Evolutionary conservation across 169 alveolate genomes (phyloP).

Genomic region (Sarcocystis neurona): DNA sequence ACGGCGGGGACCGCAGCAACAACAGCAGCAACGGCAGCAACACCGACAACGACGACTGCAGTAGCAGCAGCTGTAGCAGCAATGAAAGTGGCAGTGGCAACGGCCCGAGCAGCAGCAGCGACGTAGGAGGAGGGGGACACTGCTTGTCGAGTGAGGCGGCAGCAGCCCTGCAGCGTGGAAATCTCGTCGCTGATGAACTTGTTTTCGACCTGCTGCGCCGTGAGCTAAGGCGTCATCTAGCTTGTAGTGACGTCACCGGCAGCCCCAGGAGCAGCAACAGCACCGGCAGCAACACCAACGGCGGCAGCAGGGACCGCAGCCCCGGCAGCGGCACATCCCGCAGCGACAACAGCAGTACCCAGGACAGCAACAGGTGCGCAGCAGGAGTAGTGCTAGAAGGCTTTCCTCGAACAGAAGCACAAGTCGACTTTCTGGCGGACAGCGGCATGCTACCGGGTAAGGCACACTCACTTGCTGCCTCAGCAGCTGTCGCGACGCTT

Average conservation of each 20-base stretch:
- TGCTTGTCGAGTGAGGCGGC: background rate
- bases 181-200: background rate
- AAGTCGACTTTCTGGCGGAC: conserved; percentile 3
- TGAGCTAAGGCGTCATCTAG: background rate
- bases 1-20: no score
- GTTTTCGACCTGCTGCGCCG: conserved; percentile 8
- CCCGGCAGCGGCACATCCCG: background rate
- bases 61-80: no score
- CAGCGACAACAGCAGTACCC: background rate
- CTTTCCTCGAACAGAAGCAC: background rate
- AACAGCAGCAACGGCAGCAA: no score
- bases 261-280: background rate
- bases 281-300: background rate
- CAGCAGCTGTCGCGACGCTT: no score
- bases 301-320: background rate
- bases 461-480: background rate
- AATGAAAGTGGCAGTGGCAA: no score
- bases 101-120: no score
- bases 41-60: no score
- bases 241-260: background rate
- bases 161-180: background rate
- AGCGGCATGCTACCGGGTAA: conserved; percentile 7
- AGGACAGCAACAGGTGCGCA: background rate
- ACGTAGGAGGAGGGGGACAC: no score
- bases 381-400: conserved; percentile 14